phyloP scores from a whole-genome alignment of 2,329 filamentous ascomycete species.

The Sclerotinia subarctica region DNA sequence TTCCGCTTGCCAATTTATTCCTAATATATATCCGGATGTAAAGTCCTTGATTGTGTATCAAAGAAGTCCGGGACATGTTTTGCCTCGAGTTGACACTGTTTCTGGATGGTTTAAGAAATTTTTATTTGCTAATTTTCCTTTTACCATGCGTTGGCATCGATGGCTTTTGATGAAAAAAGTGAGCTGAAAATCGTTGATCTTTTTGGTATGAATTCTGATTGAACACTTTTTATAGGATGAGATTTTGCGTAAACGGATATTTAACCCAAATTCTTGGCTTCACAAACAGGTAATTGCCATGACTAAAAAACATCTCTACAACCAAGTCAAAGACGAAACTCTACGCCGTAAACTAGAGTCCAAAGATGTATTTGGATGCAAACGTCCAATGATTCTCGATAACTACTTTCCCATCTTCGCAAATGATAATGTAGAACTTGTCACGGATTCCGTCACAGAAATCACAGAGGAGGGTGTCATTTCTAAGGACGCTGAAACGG shows the following conservation, averaged over 20 bases:
- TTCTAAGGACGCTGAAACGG: background rate
- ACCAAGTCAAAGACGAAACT: background rate
- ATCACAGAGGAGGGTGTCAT: background rate
- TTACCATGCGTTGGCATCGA: background rate
- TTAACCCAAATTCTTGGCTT: background rate
- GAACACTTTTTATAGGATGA: background rate
- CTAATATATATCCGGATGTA: background rate
- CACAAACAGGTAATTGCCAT: background rate
- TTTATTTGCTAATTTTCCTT: background rate
- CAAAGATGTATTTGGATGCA: slow-evolving; percentile 9
- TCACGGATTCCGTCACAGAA: background rate
- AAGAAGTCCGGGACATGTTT: slow-evolving; percentile 7
- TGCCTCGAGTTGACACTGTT: background rate
- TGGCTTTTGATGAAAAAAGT: background rate
- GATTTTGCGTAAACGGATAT: background rate
- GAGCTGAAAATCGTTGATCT: background rate
- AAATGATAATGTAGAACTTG: slow-evolving; percentile 9
- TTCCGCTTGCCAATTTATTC: slow-evolving; percentile 9
- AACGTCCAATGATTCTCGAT: background rate
- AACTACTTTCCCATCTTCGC: slow-evolving; percentile 6
- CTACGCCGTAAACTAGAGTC: background rate
- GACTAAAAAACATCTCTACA: background rate
- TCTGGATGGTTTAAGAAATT: background rate
- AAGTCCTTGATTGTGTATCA: slow-evolving; percentile 2
- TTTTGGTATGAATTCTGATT: background rate